Evolutionary conservation across 2,329 filamentous ascomycete genomes (phyloP), one percentile per base, ranked within the genome.

Genomic region (Neocatenulostroma microsporum): DNA sequence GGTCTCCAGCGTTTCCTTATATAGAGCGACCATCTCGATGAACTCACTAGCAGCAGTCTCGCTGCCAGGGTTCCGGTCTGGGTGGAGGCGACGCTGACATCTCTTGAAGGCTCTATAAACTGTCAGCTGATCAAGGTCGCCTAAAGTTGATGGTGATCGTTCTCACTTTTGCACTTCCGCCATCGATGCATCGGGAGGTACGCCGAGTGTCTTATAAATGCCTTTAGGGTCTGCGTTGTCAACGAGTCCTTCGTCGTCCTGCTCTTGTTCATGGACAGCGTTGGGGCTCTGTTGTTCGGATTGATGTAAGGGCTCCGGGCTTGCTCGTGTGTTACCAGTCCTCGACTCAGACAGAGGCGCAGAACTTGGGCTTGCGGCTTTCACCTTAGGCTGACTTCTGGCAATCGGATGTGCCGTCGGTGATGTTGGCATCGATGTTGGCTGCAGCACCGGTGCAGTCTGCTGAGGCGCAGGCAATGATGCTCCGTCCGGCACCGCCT

Each of bases 11-110:
- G 37, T 38, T 26, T 34, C 39, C 10, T 36, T 14, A 13, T 17
- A 34, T 21, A 37, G 31, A 10, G 30, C 30, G 13, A 34, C 30
- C 19, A 48, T 45, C n/a, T 46, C 35, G 10, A 41, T 36, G 21
- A 46, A 48, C 8, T 29, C 33, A 10, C 28, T 31, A 21, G 34
- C 34, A 11, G 46, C 46, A 4, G 30, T 18, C 14, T 39, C 36
- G 11, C 44, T 39, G 27, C 31, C 39, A 2, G 30, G 36, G 14
- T 39, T 40, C 5, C 40, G 36, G 15, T 48, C 46, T 4, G 44
- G 46, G 14, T 48, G 41, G 9, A 42, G 25, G 11, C 12, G 12
- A 8, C 32, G 13, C 8, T 17, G 34, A 20, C 27, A 33, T 21
- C 37, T 44, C 11, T 32, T 27, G 5, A 41, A 34, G 9, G 46